Evolutionary conservation across 2,329 filamentous ascomycete genomes (phyloP), one percentile per base, ranked within the genome.

Genomic region (Rhinocladiella similis): DNA sequence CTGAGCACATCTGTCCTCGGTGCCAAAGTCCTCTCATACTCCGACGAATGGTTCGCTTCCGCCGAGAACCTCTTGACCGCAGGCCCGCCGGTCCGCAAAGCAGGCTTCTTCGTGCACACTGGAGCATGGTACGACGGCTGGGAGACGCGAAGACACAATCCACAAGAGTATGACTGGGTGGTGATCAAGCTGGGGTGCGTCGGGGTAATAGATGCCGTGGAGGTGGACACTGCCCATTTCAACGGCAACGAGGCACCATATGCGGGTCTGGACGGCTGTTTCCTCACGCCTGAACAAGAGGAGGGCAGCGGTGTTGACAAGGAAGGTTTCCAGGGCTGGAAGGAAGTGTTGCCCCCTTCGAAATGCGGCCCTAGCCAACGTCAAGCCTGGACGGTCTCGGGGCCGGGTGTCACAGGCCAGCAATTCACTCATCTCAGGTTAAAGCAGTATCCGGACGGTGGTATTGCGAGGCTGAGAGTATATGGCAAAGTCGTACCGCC

Each of bases 91-190:
- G 73, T 85, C 62, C 79, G 78, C 61, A 80, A 79, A 55, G 78
- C 81, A 0, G 83, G 82, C 49, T 76, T 83, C 65, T 85, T 84
- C 70, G 76, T 80, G 39, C 79, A 83, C 67, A 77, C 81, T 3
- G 83, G 83, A 55, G 82, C 82, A 47, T 86, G 83, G 83, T 86
- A 84, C 66, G 83, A 86, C 67, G 83, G 83, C 16, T 86, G 83
- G 83, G 83, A 86, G 62, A 85, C 83, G 4, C 75, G 83, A 5
- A 75, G 83, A 22, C 83, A 86, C 71, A 86, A 86, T 66, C 70
- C 76, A 0, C 75, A 77, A 38, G 75, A 78, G 10, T 83, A 77
- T 60, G 83, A 86, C 69, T 86, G 80, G 80, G 82, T 82, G 1
- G 77, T 85, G 5, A 75, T 85, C 56, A 75, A 80, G 43, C 75